Conservation (phyloP, 768 basidiomycete species). For the Amanita thiersii region DNA sequence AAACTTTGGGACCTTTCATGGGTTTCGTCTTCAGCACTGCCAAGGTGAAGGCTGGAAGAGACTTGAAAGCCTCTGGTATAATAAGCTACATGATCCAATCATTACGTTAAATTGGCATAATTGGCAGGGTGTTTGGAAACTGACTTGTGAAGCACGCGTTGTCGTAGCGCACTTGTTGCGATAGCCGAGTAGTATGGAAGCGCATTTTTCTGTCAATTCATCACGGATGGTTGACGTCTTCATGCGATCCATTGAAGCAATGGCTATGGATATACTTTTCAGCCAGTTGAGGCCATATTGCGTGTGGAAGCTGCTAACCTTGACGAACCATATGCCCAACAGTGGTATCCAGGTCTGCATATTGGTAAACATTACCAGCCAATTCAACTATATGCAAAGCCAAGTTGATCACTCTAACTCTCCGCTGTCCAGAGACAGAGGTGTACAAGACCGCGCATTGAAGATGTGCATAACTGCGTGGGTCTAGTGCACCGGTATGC, state of each 20-base stretch:
- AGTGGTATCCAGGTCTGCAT: constrained; percentile 83
- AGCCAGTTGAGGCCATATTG: background rate
- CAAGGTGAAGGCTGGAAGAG: constrained; percentile 74
- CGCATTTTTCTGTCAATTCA: constrained; percentile 76
- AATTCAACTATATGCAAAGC: constrained; percentile 72
- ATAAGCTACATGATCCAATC: constrained; percentile 54
- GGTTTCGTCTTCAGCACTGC: constrained; percentile 85
- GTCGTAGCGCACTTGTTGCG: constrained; percentile 81
- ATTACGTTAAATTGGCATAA: background rate
- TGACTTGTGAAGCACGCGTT: constrained; percentile 71
- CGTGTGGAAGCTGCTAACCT: constrained; percentile 38
- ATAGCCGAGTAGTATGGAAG: constrained; percentile 77
- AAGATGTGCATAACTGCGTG: constrained; percentile 66
- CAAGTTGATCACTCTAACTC: constrained; percentile 84
- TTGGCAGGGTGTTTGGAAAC: constrained; percentile 10
- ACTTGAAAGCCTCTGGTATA: constrained; percentile 87
- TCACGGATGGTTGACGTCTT: constrained; percentile 75
- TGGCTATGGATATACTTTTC: constrained; percentile 40
- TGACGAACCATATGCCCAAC: constrained; percentile 69
- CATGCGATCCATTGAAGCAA: constrained; percentile 50
- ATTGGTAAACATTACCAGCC: constrained; percentile 88
- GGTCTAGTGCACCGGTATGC: constrained; percentile 61
- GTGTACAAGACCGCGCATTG: constrained; percentile 91
- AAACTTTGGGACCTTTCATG: constrained; percentile 62
- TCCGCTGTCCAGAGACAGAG: constrained; percentile 61